Base-by-base conservation (phyloP, 1,284 basidiomycete species). In the Ustilago nuda region DNA sequence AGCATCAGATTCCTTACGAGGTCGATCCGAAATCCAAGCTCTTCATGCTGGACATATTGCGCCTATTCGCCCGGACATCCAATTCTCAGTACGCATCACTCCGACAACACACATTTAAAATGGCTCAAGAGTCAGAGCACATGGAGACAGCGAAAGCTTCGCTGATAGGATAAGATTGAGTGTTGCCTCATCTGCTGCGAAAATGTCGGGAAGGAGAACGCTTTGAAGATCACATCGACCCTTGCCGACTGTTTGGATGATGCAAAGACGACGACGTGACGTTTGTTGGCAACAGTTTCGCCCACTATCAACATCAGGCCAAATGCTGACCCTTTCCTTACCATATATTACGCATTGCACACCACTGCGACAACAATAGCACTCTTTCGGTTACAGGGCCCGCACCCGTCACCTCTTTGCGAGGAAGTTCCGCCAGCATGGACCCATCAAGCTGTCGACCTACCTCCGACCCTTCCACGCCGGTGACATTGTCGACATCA, bases 341-440 rank as follows among this genome's bases (percentile, higher is more conserved):
- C 30, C 8, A 23, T 19, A 15, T 27, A 2, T 19, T 19, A 50
- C 27, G 12, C 23, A 30, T 13, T 32, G 30, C 48, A 4, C 3
- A 4, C 3, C 8, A 37, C 39, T 48, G 46, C 30, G 13, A 30
- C 32, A 2, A 27, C 59, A 53, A 68, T 95, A 96, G 90, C 94
- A 98, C 94, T 98, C 95, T 48, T 98, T 92, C 90, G 96, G 96
- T 94, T 94, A 96, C 91, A 92, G 95, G 87, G 95, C 95, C 92
- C 94, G 96, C 85, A 98, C 96, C 91, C 95, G 96, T 91, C 90
- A 98, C 90, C 97, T 99, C 94, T 99, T 99, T 79, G 79, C 80
- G 72, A 78, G 77, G 62, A 77, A 80, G 61, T 82, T 82, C 79
- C 81, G 87, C 95, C 94, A 97, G 87, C 92, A 94, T 87, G 95